These are phyloP conservation scores for Multifurca ochricompacta DNA, from an alignment of 768 basidiomycete species.

Conservation along the genomic window DNA sequence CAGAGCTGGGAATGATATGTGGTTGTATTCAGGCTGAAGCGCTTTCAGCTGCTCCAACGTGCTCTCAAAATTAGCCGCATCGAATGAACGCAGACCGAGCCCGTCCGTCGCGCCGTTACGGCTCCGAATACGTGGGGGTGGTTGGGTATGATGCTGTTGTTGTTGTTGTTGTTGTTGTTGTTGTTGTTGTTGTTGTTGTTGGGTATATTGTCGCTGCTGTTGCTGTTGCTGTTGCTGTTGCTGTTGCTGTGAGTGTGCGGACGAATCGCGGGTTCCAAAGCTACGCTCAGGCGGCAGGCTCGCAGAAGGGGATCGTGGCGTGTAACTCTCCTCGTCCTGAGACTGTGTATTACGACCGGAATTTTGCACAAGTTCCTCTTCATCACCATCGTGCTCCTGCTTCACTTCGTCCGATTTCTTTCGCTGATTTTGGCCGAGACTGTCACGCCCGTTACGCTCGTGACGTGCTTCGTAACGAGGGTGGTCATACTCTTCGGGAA, in stretches of 20 bases:
- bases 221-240: constrained; percentile 5
- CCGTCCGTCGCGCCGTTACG: constrained; percentile 19
- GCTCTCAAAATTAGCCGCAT: constrained; percentile 12
- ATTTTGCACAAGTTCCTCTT: constrained; percentile 9
- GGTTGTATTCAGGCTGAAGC: constrained; percentile 2
- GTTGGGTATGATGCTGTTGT: not conserved
- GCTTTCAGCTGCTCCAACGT: constrained; percentile 17
- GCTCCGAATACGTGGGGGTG: constrained; percentile 14
- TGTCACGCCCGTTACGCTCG: constrained; percentile 10
- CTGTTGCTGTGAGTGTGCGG: constrained; percentile 1
- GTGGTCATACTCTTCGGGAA: constrained; percentile 15
- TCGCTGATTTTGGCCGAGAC: not conserved
- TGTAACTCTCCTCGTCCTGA: constrained; percentile 22
- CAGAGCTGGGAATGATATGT: not conserved
- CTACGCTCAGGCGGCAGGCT: constrained; percentile 10
- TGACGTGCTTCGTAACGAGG: constrained; percentile 17
- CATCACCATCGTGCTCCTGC: constrained; percentile 3
- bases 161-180: no score
- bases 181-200: constrained; percentile 2
- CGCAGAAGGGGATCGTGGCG: constrained; percentile 19
- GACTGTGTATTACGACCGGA: constrained; percentile 12
- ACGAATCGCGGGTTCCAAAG: constrained; percentile 2
- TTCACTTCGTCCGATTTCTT: not conserved
- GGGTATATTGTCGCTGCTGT: not conserved
- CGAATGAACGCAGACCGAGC: constrained; percentile 18